A percentile compares a stretch with the other conserved stretches of the same genome.
Evolutionary conservation across 139 green algal genomes (phyloP).

Genomic region (Chlamydomonas schloesseri): DNA sequence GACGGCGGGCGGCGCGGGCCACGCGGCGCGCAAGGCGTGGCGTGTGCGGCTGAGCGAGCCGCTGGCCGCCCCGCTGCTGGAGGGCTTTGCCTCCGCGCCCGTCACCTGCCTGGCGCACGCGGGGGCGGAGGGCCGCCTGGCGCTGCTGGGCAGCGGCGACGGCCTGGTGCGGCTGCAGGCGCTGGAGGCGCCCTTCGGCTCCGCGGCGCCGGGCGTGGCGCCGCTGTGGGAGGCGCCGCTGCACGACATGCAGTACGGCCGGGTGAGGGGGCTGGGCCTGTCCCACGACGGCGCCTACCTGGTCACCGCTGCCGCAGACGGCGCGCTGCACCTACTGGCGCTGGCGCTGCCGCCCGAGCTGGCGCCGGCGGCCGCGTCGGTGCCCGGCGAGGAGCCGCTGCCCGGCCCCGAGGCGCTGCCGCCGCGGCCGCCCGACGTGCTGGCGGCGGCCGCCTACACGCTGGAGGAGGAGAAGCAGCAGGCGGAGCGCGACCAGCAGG

Average conservation of each 20-base stretch:
- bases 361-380: background rate
- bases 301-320: constrained; percentile 66
- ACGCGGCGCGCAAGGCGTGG: constrained; percentile 38
- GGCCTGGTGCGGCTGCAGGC: constrained; percentile 56
- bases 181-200: background rate
- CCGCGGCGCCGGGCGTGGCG: no score
- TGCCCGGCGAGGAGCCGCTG: background rate
- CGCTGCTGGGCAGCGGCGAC: constrained; percentile 50
- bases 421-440: constrained; percentile 45
- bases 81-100: constrained; percentile 26
- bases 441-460: constrained; percentile 60
- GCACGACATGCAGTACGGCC: constrained; percentile 70
- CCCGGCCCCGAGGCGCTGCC: background rate
- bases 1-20: background rate
- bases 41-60: constrained; percentile 15
- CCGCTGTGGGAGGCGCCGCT: constrained; percentile 59
- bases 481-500: constrained; percentile 61
- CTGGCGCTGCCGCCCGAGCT: no score
- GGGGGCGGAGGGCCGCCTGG: constrained; percentile 10
- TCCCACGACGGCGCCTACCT: constrained; percentile 79
- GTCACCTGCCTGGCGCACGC: constrained; percentile 33
- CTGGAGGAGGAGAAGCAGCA: constrained; percentile 86
- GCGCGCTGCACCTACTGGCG: constrained; percentile 55
- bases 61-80: background rate
- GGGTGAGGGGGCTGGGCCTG: constrained; percentile 59